Base-by-base conservation (phyloP, 1,284 basidiomycete genomes). In the Naganishia liquefaciens region DNA sequence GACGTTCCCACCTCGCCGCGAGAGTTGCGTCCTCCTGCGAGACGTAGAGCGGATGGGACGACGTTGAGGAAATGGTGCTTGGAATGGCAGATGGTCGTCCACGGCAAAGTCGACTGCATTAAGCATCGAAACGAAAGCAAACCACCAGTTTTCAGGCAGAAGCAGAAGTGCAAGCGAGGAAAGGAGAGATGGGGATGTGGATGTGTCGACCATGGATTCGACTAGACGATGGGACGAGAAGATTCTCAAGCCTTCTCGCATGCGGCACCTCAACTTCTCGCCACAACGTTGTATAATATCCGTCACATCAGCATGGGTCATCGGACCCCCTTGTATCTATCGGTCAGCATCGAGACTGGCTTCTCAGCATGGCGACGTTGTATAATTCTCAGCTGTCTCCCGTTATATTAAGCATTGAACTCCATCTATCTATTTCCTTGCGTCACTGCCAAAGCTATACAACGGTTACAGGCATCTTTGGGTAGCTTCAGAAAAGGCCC, bases 51-150 rank as follows among this genome's bases (percentile, higher is more conserved):
- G 19, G 57, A 60, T n/a, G 57, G 57, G 25, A 39, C 57, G 17
- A 60, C 57, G 23, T 27, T 60, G 30, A 49, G 57, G 27, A 60
- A 60, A 25, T 60, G 57, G 57, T 60, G 57, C 27, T 49, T 60
- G 46, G 57, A 60, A 39, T 60, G 57, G 57, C 57, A 60, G 57
- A 60, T 60, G 57, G 57, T 60, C 9, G 44, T 60, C 5, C 30
- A 60, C 23, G 57, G 57, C 7, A 60, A 60, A 37, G 57, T 60
- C 15, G 57, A 60, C 40, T 23, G 46, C n/a, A 33, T 60, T 21
- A 60, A 50, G 43, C 30, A 47, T 50, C 57, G 57, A 37, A 33
- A 37, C 9, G 57, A 60, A 39, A 60, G 57, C 57, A 60, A 47
- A 25, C 30, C 46, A 10, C 57, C 57, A 9, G 30, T 60, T 37